Conservation (phyloP, 768 basidiomycete species). For the Russula earlei region DNA sequence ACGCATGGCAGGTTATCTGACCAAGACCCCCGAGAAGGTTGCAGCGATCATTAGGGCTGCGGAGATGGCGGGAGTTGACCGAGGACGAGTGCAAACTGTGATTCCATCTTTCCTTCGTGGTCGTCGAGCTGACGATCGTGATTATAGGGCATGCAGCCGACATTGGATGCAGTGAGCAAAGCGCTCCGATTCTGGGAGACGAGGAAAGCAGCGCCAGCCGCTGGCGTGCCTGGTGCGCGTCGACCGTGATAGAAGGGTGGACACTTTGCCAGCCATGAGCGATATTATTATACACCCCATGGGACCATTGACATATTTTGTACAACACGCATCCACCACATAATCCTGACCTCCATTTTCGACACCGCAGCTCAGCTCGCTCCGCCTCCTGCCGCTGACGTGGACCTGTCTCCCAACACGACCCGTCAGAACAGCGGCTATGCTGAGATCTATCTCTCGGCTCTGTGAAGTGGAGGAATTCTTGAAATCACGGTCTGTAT, state of each 20-base stretch:
- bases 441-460: too few species aligned
- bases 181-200: slow-evolving; percentile 46
- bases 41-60: slow-evolving; percentile 62
- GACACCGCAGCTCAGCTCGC: too few species aligned
- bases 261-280: neutral
- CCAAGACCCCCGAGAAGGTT: slow-evolving; percentile 74
- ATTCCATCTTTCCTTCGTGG: slow-evolving; percentile 24
- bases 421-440: too few species aligned
- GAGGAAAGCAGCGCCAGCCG: slow-evolving; percentile 14
- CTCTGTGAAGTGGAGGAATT: too few species aligned
- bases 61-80: slow-evolving; percentile 52
- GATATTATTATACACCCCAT: slow-evolving; percentile 12
- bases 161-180: slow-evolving; percentile 62
- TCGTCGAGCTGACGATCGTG: neutral
- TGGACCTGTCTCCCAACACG: too few species aligned
- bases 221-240: slow-evolving; percentile 2
- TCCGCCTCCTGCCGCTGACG: too few species aligned
- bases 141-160: slow-evolving; percentile 64
- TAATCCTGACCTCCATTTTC: neutral
- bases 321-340: neutral
- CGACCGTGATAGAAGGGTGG: neutral
- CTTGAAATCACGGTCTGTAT: too few species aligned
- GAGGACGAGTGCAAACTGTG: slow-evolving; percentile 53
- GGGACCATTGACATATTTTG: neutral
- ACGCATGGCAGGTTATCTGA: slow-evolving; percentile 82